These are phyloP conservation scores for Pichia cabralensis DNA, from an alignment of 805 yeast species.

Conservation along the genomic window DNA sequence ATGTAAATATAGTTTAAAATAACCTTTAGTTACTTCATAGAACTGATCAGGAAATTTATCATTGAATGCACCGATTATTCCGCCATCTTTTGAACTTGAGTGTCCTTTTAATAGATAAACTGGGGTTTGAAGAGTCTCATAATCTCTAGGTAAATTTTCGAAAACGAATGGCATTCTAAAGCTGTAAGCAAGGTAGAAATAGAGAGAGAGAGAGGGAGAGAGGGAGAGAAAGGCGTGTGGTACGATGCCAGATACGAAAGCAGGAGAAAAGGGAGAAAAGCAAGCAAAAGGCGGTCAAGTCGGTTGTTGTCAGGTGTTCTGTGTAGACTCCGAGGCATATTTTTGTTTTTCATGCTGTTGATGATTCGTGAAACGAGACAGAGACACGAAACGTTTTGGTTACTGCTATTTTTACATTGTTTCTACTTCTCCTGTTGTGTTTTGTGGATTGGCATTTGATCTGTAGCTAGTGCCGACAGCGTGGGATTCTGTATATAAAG, in stretches of 20 bases:
- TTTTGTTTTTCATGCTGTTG: too few species aligned
- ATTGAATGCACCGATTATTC: conserved; percentile 34
- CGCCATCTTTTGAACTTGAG: conserved; percentile 20
- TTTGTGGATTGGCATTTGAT: too few species aligned
- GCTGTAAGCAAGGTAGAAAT: too few species aligned
- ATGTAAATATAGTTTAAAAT: conserved; percentile 70
- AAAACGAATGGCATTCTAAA: conserved; percentile 20
- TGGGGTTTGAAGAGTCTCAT: conserved; percentile 34
- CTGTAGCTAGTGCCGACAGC: too few species aligned
- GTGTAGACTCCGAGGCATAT: too few species aligned
- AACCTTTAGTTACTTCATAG: conserved; percentile 58
- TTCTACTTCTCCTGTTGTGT: too few species aligned
- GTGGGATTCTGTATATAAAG: too few species aligned
- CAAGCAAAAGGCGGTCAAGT: not conserved
- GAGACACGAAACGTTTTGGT: too few species aligned
- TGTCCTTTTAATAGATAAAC: conserved; percentile 41
- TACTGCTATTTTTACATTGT: too few species aligned
- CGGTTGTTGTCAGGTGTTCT: too few species aligned
- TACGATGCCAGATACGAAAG: not conserved
- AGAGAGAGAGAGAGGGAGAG: not conserved
- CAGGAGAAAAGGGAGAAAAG: not conserved
- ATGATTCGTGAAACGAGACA: too few species aligned
- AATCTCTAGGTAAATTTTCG: conserved; percentile 24
- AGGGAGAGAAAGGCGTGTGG: not conserved
- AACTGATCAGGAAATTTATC: conserved; percentile 52